phyloP scores from a whole-genome alignment of 2,329 filamentous ascomycete genomes.

The Exophiala spinifera region DNA sequence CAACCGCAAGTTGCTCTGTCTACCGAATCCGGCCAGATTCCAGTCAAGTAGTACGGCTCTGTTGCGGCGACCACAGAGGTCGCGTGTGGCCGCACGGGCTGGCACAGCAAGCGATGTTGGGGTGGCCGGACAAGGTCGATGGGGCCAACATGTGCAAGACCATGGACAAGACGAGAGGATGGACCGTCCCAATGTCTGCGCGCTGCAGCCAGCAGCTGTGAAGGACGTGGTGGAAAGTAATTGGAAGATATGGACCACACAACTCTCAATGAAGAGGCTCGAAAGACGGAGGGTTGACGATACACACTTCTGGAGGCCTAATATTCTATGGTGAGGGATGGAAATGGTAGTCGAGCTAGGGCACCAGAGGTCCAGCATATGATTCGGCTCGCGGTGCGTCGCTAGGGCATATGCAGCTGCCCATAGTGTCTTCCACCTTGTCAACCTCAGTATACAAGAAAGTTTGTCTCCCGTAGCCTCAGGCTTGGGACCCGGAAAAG shows the following conservation, averaged over 20 bases:
- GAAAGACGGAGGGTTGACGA: slow-evolving; percentile 12
- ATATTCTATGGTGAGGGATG: slow-evolving; percentile 8
- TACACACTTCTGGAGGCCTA: slow-evolving; percentile 15
- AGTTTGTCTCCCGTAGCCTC: not conserved
- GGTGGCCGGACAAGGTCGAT: slow-evolving; percentile 1
- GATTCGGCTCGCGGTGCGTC: slow-evolving; percentile 13
- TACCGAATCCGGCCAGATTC: slow-evolving; percentile 3
- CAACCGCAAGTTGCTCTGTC: slow-evolving; percentile 3
- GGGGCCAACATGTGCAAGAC: slow-evolving; percentile 5
- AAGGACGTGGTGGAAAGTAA: slow-evolving; percentile 19
- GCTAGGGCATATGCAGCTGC: slow-evolving; percentile 5
- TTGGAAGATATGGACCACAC: slow-evolving; percentile 13
- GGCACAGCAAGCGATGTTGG: slow-evolving; percentile 12
- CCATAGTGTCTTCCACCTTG: slow-evolving; percentile 11
- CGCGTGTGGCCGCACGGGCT: slow-evolving; percentile 21
- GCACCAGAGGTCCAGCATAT: slow-evolving; percentile 6
- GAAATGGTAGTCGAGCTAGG: slow-evolving; percentile 3
- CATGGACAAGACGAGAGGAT: slow-evolving; percentile 9
- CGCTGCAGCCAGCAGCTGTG: not conserved
- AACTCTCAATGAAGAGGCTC: slow-evolving; percentile 8
- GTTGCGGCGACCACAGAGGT: slow-evolving; percentile 20
- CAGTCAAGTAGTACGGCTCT: slow-evolving; percentile 13
- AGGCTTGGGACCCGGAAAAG: not conserved
- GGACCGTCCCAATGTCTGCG: not conserved
- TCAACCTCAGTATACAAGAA: not conserved